Evolutionary conservation across 192 early-diverging fungal species (phyloP).

Genomic region (Coemansia sp.): DNA sequence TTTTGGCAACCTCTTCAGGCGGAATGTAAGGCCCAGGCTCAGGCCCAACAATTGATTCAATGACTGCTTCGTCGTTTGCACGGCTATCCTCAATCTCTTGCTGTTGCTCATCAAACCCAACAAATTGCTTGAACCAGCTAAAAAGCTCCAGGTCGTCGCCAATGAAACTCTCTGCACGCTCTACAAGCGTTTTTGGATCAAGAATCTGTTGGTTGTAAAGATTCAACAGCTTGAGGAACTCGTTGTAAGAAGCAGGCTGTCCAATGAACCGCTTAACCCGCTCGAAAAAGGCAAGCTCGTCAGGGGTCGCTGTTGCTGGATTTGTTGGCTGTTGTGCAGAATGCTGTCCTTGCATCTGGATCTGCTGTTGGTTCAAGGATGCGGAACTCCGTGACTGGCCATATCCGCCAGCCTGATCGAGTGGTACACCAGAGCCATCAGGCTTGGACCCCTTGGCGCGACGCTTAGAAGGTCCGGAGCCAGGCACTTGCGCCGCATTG

Average conservation of each 20-base stretch:
- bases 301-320: slow-evolving; percentile 56
- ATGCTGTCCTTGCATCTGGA: slow-evolving; percentile 5
- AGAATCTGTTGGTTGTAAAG: slow-evolving; percentile 93
- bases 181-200: slow-evolving; percentile 78
- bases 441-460: slow-evolving; percentile 37
- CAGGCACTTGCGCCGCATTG: slow-evolving; percentile 26
- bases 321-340: slow-evolving; percentile 24
- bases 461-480: slow-evolving; percentile 36
- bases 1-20: slow-evolving; percentile 50
- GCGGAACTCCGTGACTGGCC: slow-evolving; percentile 10
- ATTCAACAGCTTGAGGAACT: slow-evolving; percentile 95
- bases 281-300: slow-evolving; percentile 95
- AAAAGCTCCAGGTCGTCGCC: slow-evolving; percentile 81
- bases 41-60: slow-evolving; percentile 43
- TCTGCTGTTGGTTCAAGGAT: slow-evolving; percentile 2
- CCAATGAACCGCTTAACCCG: slow-evolving; percentile 82
- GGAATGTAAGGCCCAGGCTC: slow-evolving; percentile 38
- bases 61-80: slow-evolving; percentile 43
- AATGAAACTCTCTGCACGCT: slow-evolving; percentile 84
- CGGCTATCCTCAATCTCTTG: slow-evolving; percentile 40
- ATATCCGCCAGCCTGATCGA: slow-evolving; percentile 16
- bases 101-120: slow-evolving; percentile 57
- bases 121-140: slow-evolving; percentile 88
- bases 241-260: slow-evolving; percentile 87
- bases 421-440: slow-evolving; percentile 14